Conservation (phyloP, 257 asterid genomes). For the Cordia subcordata region DNA sequence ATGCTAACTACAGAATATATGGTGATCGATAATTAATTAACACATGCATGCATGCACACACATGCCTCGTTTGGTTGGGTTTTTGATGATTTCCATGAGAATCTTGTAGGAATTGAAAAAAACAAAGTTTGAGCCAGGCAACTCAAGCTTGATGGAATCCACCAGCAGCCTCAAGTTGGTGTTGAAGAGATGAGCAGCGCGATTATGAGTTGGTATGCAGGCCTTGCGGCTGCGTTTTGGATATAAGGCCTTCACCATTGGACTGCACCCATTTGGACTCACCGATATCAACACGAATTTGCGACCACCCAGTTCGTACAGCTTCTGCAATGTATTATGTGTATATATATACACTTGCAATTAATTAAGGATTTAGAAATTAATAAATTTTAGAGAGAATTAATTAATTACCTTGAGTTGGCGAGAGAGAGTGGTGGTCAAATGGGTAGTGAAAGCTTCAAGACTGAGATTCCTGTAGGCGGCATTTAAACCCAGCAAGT, state of each 20-base stretch:
- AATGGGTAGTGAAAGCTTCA: slow-evolving; percentile 43
- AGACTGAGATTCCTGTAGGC: slow-evolving; percentile 33
- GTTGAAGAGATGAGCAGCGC: slow-evolving; percentile 49
- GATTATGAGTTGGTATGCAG: slow-evolving; percentile 37
- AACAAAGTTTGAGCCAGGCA: slow-evolving; percentile 59
- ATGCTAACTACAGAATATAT: too few relatives aligned
- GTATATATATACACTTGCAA: too few relatives aligned
- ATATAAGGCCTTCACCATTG: slow-evolving; percentile 32
- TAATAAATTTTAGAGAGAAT: background rate
- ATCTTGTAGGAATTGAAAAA: slow-evolving; percentile 53
- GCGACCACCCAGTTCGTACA: slow-evolving; percentile 62
- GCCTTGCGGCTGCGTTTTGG: slow-evolving; percentile 18
- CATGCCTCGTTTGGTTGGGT: slow-evolving; percentile 44
- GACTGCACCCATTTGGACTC: slow-evolving; percentile 75
- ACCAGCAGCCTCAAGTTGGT: slow-evolving; percentile 36
- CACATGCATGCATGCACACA: too few relatives aligned
- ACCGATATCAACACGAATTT: slow-evolving; percentile 60
- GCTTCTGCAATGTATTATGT: too few relatives aligned
- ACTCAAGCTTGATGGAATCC: slow-evolving; percentile 30
- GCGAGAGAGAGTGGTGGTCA: slow-evolving; percentile 36
- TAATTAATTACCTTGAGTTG: slow-evolving; percentile 48
- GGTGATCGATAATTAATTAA: too few relatives aligned
- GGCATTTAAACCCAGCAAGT: slow-evolving; percentile 33
- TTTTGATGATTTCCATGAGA: slow-evolving; percentile 40
- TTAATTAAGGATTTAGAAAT: background rate